These are phyloP conservation scores for Epipyxis sp. DNA, from an alignment of 108 stramenopile genomes.

Conservation along the genomic window DNA sequence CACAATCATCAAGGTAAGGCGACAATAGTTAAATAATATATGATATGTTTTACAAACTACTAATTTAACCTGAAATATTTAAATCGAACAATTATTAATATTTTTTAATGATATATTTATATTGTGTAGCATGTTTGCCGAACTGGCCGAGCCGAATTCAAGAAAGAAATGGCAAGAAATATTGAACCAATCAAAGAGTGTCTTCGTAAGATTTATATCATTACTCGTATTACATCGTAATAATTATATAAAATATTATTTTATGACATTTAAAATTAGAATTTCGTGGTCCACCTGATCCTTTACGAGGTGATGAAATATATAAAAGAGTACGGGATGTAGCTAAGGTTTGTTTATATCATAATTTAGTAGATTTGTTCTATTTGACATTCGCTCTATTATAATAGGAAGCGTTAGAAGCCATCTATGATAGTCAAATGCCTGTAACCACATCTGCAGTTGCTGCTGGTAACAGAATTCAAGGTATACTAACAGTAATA, in stretches of 20 bases:
- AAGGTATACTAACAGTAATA: no score
- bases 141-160: conserved; percentile 64
- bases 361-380: no score
- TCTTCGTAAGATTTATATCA: conserved; percentile 36
- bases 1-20: conserved; percentile 69
- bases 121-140: conserved; percentile 60
- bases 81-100: background rate
- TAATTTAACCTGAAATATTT: no score
- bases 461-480: conserved; percentile 34
- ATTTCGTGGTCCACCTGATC: conserved; percentile 83
- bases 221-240: background rate
- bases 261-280: conserved; percentile 21
- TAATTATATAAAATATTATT: background rate
- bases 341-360: conserved; percentile 67
- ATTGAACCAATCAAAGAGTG: conserved; percentile 78
- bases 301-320: conserved; percentile 86
- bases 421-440: conserved; percentile 71
- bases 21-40: background rate
- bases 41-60: no score
- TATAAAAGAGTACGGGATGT: conserved; percentile 78
- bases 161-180: conserved; percentile 44
- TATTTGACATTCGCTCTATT: no score
- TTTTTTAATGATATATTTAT: background rate
- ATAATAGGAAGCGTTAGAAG: conserved; percentile 79
- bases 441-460: conserved; percentile 13